phyloP scores from a whole-genome alignment of 2,329 filamentous ascomycete species.

The Phaeosphaeria sp. region DNA sequence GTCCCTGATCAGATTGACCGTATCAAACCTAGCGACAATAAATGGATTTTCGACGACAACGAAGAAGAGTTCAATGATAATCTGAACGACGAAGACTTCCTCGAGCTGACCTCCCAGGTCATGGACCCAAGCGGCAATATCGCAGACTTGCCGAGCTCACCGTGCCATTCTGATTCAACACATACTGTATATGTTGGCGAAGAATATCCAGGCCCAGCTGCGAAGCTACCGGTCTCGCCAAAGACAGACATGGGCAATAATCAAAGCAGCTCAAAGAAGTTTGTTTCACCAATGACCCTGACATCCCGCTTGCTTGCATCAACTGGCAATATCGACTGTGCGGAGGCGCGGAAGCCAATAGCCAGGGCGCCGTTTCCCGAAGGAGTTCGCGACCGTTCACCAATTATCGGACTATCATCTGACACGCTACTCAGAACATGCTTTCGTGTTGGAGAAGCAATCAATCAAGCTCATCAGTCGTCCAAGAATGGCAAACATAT shows the following conservation, averaged over 20 bases:
- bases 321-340: conserved; percentile 2
- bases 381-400: conserved; percentile 59
- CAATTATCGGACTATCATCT: conserved; percentile 60
- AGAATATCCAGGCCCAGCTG: neutral
- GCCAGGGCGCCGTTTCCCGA: conserved; percentile 60
- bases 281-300: conserved; percentile 31
- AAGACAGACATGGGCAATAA: neutral
- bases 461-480: conserved; percentile 56
- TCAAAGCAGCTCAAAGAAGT: conserved; percentile 15
- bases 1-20: neutral
- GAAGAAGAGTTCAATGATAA: conserved; percentile 28
- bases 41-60: neutral
- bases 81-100: conserved; percentile 33
- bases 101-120: conserved; percentile 15
- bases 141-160: conserved; percentile 5
- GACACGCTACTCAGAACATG: conserved; percentile 62
- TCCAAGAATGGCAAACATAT: conserved; percentile 57
- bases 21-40: neutral
- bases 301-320: conserved; percentile 20
- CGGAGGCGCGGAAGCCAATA: conserved; percentile 50
- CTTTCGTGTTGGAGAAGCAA: conserved; percentile 68
- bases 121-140: neutral
- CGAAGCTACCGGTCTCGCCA: neutral
- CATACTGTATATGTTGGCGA: neutral
- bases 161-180: neutral